Evolutionary conservation across 805 yeast species (phyloP).

Genomic region (Cyberlindnera samutprakarnensis): DNA sequence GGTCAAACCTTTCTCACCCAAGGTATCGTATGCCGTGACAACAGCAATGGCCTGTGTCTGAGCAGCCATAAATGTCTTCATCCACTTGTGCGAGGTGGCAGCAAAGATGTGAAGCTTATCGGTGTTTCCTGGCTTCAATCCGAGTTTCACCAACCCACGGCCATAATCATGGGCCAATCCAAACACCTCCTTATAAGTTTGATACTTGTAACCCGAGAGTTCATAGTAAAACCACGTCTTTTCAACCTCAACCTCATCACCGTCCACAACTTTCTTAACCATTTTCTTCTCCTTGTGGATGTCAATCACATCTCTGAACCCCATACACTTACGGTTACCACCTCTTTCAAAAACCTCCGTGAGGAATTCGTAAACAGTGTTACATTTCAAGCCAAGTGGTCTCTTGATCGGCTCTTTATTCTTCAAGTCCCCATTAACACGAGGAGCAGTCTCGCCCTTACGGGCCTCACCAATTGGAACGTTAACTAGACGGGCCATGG

Average conservation of each 20-base stretch:
- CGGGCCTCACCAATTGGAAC: slow-evolving; percentile 66
- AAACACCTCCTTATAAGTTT: slow-evolving; percentile 52
- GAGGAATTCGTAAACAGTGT: slow-evolving; percentile 64
- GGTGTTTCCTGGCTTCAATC: slow-evolving; percentile 52
- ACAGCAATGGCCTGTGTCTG: slow-evolving; percentile 74
- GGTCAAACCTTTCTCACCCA: slow-evolving; percentile 82
- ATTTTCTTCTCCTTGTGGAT: slow-evolving; percentile 69
- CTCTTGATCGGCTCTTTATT: slow-evolving; percentile 38
- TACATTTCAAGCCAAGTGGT: slow-evolving; percentile 59
- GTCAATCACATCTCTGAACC: slow-evolving; percentile 71
- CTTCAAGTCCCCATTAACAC: slow-evolving; percentile 51
- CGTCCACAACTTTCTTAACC: slow-evolving; percentile 71
- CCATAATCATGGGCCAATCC: slow-evolving; percentile 48
- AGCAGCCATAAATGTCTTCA: slow-evolving; percentile 77
- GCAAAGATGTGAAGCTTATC: slow-evolving; percentile 81
- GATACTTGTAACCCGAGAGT: slow-evolving; percentile 60
- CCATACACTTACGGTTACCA: slow-evolving; percentile 53
- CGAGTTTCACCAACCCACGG: slow-evolving; percentile 68
- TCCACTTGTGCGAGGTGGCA: slow-evolving; percentile 82
- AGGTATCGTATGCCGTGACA: slow-evolving; percentile 94
- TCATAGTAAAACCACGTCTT: slow-evolving; percentile 89
- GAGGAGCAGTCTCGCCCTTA: slow-evolving; percentile 77
- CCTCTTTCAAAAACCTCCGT: slow-evolving; percentile 52
- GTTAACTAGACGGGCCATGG: slow-evolving; percentile 23
- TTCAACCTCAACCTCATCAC: slow-evolving; percentile 60